Base-by-base conservation (phyloP, 169 alveolate genomes). In the Eimeria necatrix region DNA sequence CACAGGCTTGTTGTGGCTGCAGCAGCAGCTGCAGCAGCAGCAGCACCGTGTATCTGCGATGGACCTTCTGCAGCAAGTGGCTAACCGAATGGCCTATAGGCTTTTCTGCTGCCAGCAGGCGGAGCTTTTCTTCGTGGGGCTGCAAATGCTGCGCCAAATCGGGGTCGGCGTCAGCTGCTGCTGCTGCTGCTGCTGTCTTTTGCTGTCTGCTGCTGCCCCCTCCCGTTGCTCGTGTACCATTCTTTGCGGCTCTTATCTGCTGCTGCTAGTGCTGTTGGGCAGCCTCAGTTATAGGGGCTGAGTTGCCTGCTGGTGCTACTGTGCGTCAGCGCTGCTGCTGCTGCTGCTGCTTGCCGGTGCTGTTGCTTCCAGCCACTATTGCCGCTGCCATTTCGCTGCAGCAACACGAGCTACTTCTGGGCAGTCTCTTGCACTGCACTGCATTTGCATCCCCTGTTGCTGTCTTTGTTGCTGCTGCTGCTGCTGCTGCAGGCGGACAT, bases 121-220 rank as follows among this genome's bases (percentile, higher is more conserved):
- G 59, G 97, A 97, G 32, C 96, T 96, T 81, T 64, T 97, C 68
- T 93, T 96, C 32, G 95, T 96, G 51, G 96, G 97, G 24, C 94
- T 96, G 92, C 98, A 97, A 88, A 96, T 96, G 97, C 96, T 97
- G 53, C 95, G 97, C 41, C 95, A 97, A 71, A 93, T 97, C 20
- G 98, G 98, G 52, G 95, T 56, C 52, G 9, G 90, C 51, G 0
- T 18, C 59, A 26, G 59, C 24, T 41, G 24, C n/a, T 74, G 85
- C 85, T 76, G 22, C 68, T 48, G 41, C n/a, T 46, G 92, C 86
- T 76, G 46, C 59, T 76, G 86, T 10, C 68, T 56, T 56, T 14
- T 56, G 68, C 68, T 56, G 78, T 20, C n/a, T 22, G 78, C 26
- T 68, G 9, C 48, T 6, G 68, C 41, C 41, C 41, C 41, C 41